These are phyloP conservation scores for Pseudotulostoma volvatum DNA, from an alignment of 495 filamentous ascomycete genomes.

Conservation along the genomic window DNA sequence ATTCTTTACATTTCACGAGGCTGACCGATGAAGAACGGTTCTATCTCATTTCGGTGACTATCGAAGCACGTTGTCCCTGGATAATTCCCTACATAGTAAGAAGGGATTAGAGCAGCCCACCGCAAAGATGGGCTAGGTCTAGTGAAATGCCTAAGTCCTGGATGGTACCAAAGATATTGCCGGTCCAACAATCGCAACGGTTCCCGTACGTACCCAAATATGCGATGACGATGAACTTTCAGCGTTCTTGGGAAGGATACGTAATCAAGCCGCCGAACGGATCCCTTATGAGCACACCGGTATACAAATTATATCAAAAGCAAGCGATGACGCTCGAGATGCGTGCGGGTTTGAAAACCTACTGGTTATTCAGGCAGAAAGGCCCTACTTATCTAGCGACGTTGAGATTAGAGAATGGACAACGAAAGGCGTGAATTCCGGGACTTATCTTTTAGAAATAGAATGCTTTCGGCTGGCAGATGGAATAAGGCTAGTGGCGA, in stretches of 20 bases:
- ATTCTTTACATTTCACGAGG: conserved; percentile 70
- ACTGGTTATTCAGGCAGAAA: conserved; percentile 34
- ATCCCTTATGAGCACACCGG: conserved; percentile 25
- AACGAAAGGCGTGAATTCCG: too few relatives aligned
- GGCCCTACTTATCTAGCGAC: too few relatives aligned
- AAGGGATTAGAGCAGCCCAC: conserved; percentile 65
- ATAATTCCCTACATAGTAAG: conserved; percentile 69
- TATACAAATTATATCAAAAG: conserved; percentile 28
- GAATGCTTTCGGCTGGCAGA: too few relatives aligned
- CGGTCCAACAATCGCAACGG: conserved; percentile 35
- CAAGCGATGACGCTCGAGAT: conserved; percentile 31
- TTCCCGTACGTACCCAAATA: conserved; percentile 32
- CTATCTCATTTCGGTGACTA: conserved; percentile 83
- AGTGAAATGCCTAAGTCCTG: conserved; percentile 49
- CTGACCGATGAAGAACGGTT: conserved; percentile 96
- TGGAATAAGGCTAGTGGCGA: too few relatives aligned
- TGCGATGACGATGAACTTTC: conserved; percentile 1
- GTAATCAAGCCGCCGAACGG: conserved; percentile 14
- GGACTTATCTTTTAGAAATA: too few relatives aligned
- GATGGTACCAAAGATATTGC: conserved; percentile 6
- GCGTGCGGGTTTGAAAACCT: conserved; percentile 38
- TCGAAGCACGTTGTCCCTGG: conserved; percentile 77
- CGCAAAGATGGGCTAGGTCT: conserved; percentile 48
- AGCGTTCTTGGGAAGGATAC: conserved; percentile 14
- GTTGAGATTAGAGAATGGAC: too few relatives aligned